phyloP scores from a whole-genome alignment of 768 basidiomycete genomes.

The Pulveroboletus sp. region DNA sequence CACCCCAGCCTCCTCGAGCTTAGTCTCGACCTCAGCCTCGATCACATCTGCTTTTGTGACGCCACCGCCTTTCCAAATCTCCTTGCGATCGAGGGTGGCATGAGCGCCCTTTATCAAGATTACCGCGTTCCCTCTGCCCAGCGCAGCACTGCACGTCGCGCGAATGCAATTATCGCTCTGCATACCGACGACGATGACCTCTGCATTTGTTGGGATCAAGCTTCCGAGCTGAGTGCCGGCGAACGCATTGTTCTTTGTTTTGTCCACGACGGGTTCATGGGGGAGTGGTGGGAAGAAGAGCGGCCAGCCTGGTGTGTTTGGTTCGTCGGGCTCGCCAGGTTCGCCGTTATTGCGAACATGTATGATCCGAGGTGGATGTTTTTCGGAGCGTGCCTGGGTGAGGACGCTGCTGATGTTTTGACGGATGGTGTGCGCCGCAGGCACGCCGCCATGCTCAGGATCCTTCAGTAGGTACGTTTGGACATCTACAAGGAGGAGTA shows the following conservation, averaged over 20 bases:
- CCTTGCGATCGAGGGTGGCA: conserved; percentile 62
- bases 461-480: conserved; percentile 48
- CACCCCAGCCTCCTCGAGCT: conserved; percentile 67
- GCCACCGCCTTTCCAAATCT: conserved; percentile 55
- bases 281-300: conserved; percentile 50
- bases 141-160: conserved; percentile 55
- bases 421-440: conserved; percentile 38
- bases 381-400: conserved; percentile 42
- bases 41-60: conserved; percentile 40
- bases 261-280: conserved; percentile 56
- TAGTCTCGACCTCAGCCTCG: conserved; percentile 56
- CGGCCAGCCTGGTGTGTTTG: conserved; percentile 52
- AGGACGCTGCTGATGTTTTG: conserved; percentile 50
- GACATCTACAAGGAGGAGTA: conserved; percentile 57
- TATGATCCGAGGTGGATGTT: conserved; percentile 51
- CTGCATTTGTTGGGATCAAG: conserved; percentile 47
- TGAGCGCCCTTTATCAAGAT: conserved; percentile 60
- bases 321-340: conserved; percentile 56
- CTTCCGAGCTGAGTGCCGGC: conserved; percentile 50
- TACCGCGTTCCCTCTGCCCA: conserved; percentile 62
- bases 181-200: conserved; percentile 62
- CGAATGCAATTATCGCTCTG: conserved; percentile 62
- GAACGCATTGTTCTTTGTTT: conserved; percentile 68
- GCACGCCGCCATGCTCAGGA: conserved; percentile 50
- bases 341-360: conserved; percentile 68